Conservation (phyloP, 768 basidiomycete genomes). For the Podaxis sp. region DNA sequence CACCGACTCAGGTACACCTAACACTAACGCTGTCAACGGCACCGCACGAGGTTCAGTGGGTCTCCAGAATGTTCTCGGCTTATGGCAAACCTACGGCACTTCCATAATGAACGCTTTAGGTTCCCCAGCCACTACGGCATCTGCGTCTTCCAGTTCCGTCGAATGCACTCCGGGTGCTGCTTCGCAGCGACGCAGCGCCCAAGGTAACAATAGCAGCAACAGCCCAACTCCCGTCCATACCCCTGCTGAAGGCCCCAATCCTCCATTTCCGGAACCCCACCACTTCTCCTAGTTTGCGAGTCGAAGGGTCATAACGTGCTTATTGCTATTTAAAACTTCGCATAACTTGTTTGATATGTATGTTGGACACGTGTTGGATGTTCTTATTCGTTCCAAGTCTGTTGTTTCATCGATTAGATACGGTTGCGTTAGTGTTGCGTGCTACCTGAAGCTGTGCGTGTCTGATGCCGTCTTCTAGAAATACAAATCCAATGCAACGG, state of each 20-base stretch:
- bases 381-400: neutral
- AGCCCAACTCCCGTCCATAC: slow-evolving; percentile 1
- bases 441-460: neutral
- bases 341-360: slow-evolving; percentile 1
- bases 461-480: slow-evolving; percentile 3
- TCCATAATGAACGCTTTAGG: slow-evolving; percentile 28
- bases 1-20: neutral
- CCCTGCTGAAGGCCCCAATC: slow-evolving; percentile 13
- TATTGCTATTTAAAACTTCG: slow-evolving; percentile 6
- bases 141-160: slow-evolving; percentile 14
- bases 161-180: neutral
- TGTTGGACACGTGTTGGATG: slow-evolving; percentile 3
- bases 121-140: slow-evolving; percentile 12
- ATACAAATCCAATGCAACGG: slow-evolving; percentile 7
- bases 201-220: neutral
- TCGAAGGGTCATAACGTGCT: slow-evolving; percentile 7
- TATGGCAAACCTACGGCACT: slow-evolving; percentile 44
- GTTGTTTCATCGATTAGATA: slow-evolving; percentile 3
- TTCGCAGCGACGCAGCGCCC: slow-evolving; percentile 5
- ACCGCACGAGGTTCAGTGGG: neutral
- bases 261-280: slow-evolving; percentile 44
- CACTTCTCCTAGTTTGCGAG: slow-evolving; percentile 21
- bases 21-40: neutral
- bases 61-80: slow-evolving; percentile 19
- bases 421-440: neutral